These are phyloP conservation scores for Venustampulla echinocandica DNA, from an alignment of 495 filamentous ascomycete species.

Conservation along the genomic window DNA sequence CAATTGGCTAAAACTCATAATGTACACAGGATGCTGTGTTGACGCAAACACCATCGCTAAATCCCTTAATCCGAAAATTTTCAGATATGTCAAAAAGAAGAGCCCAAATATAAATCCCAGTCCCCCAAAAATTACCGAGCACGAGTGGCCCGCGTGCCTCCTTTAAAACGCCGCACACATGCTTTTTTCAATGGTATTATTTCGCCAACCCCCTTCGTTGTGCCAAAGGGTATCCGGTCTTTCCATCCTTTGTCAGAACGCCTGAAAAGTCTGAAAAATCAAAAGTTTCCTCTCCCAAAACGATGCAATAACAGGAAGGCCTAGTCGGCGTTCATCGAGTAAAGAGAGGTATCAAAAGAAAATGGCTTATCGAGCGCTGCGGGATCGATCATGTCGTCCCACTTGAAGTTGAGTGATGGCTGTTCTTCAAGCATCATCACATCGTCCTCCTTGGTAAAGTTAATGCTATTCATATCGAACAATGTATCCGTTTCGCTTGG, in stretches of 20 bases:
- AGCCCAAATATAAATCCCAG: background rate
- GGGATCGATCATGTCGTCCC: slow-evolving; percentile 32
- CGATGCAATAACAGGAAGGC: background rate
- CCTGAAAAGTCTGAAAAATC: slow-evolving; percentile 9
- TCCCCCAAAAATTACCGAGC: background rate
- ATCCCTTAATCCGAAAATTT: background rate
- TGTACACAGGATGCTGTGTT: slow-evolving; percentile 4
- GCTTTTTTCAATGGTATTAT: slow-evolving; percentile 21
- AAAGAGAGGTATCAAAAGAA: slow-evolving; percentile 33
- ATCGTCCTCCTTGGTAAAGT: slow-evolving; percentile 24
- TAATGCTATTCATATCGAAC: slow-evolving; percentile 29
- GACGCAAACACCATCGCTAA: background rate
- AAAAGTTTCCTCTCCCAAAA: background rate
- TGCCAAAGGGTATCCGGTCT: slow-evolving; percentile 1
- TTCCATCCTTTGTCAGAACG: background rate
- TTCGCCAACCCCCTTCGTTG: slow-evolving; percentile 2
- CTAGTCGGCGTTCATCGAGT: slow-evolving; percentile 32
- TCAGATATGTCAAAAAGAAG: slow-evolving; percentile 1
- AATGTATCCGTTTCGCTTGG: slow-evolving; percentile 25
- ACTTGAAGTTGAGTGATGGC: slow-evolving; percentile 13
- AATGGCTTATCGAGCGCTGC: slow-evolving; percentile 35
- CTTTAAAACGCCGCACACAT: slow-evolving; percentile 15
- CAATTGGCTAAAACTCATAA: background rate
- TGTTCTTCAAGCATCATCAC: slow-evolving; percentile 14
- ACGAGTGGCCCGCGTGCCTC: background rate